Conservation (phyloP, 2,329 filamentous ascomycete species). For the Hymenoscyphus occultus region DNA sequence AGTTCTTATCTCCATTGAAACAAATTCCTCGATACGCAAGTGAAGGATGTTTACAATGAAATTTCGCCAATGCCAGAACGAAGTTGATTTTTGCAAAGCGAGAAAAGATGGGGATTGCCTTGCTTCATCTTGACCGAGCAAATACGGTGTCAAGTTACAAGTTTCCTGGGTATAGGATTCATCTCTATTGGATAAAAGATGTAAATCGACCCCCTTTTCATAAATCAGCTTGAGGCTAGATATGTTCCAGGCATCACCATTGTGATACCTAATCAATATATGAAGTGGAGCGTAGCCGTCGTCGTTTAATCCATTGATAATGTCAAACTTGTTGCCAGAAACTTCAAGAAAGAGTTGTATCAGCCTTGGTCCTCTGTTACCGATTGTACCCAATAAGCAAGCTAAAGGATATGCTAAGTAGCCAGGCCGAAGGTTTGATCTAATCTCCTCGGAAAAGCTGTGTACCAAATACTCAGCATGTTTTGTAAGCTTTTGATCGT, state of each 20-base stretch:
- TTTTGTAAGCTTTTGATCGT: background rate
- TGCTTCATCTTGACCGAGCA: background rate
- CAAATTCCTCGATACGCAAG: too few species aligned
- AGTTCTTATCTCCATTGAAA: too few species aligned
- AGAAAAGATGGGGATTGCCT: background rate
- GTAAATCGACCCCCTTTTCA: background rate
- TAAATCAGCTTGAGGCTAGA: background rate
- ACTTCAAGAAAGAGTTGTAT: background rate
- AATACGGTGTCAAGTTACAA: too few species aligned
- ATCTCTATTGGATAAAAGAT: background rate
- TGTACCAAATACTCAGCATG: background rate
- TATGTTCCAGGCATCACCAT: background rate
- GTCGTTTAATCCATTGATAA: background rate
- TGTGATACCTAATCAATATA: background rate
- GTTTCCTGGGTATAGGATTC: background rate
- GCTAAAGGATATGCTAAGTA: background rate
- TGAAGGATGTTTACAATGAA: background rate
- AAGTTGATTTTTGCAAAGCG: background rate
- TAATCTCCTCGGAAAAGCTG: background rate
- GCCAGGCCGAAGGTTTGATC: background rate
- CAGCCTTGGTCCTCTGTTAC: background rate
- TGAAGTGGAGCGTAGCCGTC: background rate
- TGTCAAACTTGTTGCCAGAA: background rate
- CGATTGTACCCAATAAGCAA: background rate
- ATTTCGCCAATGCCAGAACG: background rate